Evolutionary conservation across 768 basidiomycete species (phyloP).

Genomic region (Lactarius vividus): DNA sequence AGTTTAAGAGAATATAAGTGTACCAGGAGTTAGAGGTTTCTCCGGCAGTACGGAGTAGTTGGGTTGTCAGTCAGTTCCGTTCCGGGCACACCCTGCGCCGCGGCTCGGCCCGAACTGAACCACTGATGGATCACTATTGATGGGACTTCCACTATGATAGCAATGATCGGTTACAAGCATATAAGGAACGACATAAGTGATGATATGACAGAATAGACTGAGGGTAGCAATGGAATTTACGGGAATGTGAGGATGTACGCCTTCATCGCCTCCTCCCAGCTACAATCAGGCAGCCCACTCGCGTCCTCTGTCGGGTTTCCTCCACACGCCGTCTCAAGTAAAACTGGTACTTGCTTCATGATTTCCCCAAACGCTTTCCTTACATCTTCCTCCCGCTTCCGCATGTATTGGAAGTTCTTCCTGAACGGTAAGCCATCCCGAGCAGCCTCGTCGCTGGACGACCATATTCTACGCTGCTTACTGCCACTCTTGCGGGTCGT

Average conservation of each 20-base stretch:
- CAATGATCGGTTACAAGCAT: conserved; percentile 9
- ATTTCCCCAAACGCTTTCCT: conserved; percentile 34
- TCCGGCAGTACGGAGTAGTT: conserved; percentile 1
- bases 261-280: conserved; percentile 62
- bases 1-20: conserved; percentile 2
- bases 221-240: conserved; percentile 33
- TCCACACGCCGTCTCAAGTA: conserved; percentile 46
- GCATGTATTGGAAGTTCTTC: conserved; percentile 18
- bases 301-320: conserved; percentile 34
- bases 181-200: background rate
- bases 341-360: conserved; percentile 34
- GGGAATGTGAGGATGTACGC: conserved; percentile 62
- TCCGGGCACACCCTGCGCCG: background rate
- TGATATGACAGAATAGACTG: background rate
- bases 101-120: conserved; percentile 1
- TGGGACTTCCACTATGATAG: background rate
- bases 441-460: conserved; percentile 21
- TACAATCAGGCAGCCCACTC: conserved; percentile 47
- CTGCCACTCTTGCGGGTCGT: conserved; percentile 4
- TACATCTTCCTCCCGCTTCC: conserved; percentile 30
- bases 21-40: conserved; percentile 1
- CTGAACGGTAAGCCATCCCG: background rate
- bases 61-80: background rate
- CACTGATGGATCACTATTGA: background rate
- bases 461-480: conserved; percentile 13